A percentile compares a stretch with the other conserved stretches of the same genome.
Evolutionary conservation across 2,329 filamentous ascomycete genomes (phyloP).

Genomic region (Venturia effusa): DNA sequence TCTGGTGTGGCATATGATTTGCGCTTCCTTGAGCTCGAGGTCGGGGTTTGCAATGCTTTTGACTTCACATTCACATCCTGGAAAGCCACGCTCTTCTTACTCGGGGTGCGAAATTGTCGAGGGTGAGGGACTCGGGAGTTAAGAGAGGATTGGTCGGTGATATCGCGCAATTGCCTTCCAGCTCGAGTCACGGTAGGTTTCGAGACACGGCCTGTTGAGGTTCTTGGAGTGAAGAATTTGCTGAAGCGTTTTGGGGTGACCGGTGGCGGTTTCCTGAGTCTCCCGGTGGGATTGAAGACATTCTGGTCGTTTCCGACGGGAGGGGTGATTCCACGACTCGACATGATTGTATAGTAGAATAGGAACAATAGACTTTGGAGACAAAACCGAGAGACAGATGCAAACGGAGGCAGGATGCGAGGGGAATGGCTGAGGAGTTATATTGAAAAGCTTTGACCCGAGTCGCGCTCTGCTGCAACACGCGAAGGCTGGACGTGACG

Average conservation of each 20-base stretch:
- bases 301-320: not conserved
- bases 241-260: slow-evolving; percentile 42
- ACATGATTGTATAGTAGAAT: not conserved
- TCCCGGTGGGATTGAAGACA: slow-evolving; percentile 15
- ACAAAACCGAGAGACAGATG: not conserved
- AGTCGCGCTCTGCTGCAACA: not conserved
- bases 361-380: not conserved
- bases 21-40: slow-evolving; percentile 23
- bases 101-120: not conserved
- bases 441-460: not conserved
- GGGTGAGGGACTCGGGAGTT: slow-evolving; percentile 23
- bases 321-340: not conserved
- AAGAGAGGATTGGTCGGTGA: slow-evolving; percentile 32
- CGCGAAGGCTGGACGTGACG: not conserved
- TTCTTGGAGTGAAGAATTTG: slow-evolving; percentile 38
- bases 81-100: slow-evolving; percentile 29
- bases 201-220: slow-evolving; percentile 16
- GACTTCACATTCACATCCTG: slow-evolving; percentile 20
- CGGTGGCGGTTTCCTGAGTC: slow-evolving; percentile 35
- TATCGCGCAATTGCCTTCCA: slow-evolving; percentile 37
- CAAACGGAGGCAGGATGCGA: not conserved
- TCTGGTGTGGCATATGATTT: slow-evolving; percentile 28
- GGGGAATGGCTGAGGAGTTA: not conserved
- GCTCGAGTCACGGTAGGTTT: slow-evolving; percentile 24
- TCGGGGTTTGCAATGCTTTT: slow-evolving; percentile 22